Percentiles rank a stretch among this genome's conserved stretches.
Conservation (phyloP, 257 asterid genomes). For the Petunia secreta region DNA sequence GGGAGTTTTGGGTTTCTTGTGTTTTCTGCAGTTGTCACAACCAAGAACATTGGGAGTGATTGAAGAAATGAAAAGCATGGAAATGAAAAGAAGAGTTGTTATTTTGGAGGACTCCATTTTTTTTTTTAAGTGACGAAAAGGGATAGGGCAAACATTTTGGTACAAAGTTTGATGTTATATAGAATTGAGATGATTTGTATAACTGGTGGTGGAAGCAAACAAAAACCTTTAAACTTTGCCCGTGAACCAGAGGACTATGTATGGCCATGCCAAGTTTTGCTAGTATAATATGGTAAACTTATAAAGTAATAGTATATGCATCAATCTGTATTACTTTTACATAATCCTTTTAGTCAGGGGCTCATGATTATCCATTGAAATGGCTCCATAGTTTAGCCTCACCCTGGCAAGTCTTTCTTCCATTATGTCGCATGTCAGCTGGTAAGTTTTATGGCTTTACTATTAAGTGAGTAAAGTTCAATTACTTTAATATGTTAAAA, state of each 20-base stretch:
- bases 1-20: conserved; percentile 34
- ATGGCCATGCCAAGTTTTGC: not conserved
- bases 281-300: not conserved
- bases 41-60: conserved; percentile 45
- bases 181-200: conserved; percentile 29
- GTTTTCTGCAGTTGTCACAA: conserved; percentile 55
- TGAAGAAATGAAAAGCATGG: conserved; percentile 50
- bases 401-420: not conserved
- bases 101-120: conserved; percentile 54
- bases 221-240: conserved; percentile 24
- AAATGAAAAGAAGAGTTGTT: conserved; percentile 55
- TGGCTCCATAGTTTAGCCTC: not conserved
- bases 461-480: too few species aligned
- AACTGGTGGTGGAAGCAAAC: conserved; percentile 32
- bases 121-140: not conserved
- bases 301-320: not conserved
- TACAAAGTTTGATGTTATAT: conserved; percentile 29
- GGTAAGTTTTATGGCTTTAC: too few species aligned
- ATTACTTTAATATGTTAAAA: too few species aligned
- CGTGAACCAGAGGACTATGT: conserved; percentile 10
- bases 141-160: conserved; percentile 29
- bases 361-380: too few species aligned
- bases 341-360: too few species aligned
- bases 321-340: not conserved
- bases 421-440: not conserved